phyloP scores from a whole-genome alignment of 2,329 filamentous ascomycete genomes.

The Microdochium trichocladiopsis region DNA sequence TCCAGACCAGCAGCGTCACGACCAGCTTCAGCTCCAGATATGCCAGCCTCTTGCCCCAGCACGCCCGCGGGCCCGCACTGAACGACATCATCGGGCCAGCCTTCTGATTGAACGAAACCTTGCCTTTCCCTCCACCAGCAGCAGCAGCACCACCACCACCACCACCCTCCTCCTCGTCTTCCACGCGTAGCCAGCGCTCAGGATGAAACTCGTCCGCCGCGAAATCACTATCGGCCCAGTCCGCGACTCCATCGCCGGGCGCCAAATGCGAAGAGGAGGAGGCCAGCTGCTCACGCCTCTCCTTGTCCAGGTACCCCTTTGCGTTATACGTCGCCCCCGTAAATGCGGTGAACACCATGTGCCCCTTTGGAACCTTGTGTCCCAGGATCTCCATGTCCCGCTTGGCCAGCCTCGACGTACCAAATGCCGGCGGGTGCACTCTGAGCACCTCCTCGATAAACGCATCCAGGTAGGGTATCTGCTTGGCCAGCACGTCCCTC shows the following conservation, averaged over 20 bases:
- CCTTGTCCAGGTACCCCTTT: constrained; percentile 8
- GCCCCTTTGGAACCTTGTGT: constrained; percentile 25
- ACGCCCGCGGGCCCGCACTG: constrained; percentile 14
- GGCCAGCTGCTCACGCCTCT: constrained; percentile 10
- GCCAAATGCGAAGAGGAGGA: constrained; percentile 4
- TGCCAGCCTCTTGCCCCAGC: constrained; percentile 17
- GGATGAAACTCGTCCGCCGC: constrained; percentile 3
- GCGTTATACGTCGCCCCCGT: constrained; percentile 10
- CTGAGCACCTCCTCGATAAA: constrained; percentile 8
- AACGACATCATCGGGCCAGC: constrained; percentile 15
- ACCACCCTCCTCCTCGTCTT: no score
- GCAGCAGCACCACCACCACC: no score
- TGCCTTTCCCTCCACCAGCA: no score
- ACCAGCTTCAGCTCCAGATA: constrained; percentile 10
- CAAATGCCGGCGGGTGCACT: constrained; percentile 2
- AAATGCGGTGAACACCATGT: constrained; percentile 18
- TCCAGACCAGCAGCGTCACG: constrained; percentile 11
- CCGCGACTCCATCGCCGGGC: constrained; percentile 1
- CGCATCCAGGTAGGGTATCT: constrained; percentile 10
- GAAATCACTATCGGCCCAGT: not conserved
- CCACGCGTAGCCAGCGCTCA: constrained; percentile 7
- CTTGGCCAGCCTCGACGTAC: constrained; percentile 3
- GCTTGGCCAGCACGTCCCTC: constrained; percentile 5
- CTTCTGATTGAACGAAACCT: no score
- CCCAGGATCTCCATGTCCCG: constrained; percentile 23